phyloP scores from a whole-genome alignment of 495 filamentous ascomycete genomes.

The Neurospora sp. region DNA sequence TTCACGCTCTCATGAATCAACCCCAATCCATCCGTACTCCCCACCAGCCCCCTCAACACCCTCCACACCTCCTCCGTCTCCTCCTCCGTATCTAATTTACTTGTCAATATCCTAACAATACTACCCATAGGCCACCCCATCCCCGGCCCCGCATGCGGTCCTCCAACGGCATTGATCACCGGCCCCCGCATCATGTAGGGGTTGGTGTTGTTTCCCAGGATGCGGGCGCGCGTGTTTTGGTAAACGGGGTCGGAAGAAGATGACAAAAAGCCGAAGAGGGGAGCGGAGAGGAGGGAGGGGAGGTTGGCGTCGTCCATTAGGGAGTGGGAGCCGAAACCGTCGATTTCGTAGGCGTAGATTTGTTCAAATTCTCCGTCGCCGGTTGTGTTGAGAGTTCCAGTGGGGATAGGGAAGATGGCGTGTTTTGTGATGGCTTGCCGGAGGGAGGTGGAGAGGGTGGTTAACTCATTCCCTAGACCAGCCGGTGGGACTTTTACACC shows the following conservation, averaged over 20 bases:
- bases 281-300: slow-evolving; percentile 44
- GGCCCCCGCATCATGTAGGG: slow-evolving; percentile 49
- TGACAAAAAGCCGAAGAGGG: slow-evolving; percentile 40
- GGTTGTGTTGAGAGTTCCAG: neutral
- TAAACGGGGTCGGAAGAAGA: slow-evolving; percentile 34
- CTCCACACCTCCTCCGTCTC: no score
- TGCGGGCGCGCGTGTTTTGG: slow-evolving; percentile 37
- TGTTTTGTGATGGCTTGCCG: slow-evolving; percentile 38
- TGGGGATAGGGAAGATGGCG: slow-evolving; percentile 31
- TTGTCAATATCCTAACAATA: slow-evolving; percentile 38
- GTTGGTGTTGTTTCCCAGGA: slow-evolving; percentile 36
- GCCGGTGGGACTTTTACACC: neutral
- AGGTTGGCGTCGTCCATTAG: slow-evolving; percentile 58
- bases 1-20: slow-evolving; percentile 54
- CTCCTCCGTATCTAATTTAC: slow-evolving; percentile 1
- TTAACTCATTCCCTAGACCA: slow-evolving; percentile 39
- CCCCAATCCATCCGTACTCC: slow-evolving; percentile 45
- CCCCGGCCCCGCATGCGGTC: slow-evolving; percentile 46
- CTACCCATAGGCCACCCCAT: slow-evolving; percentile 50
- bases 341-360: slow-evolving; percentile 52
- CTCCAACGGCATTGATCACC: slow-evolving; percentile 43
- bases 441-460: slow-evolving; percentile 32
- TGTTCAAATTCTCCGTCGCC: slow-evolving; percentile 9
- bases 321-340: slow-evolving; percentile 43
- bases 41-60: slow-evolving; percentile 36